phyloP scores from a whole-genome alignment of 371 early-diverging fungal genomes.

The Rhizopus sp. region DNA sequence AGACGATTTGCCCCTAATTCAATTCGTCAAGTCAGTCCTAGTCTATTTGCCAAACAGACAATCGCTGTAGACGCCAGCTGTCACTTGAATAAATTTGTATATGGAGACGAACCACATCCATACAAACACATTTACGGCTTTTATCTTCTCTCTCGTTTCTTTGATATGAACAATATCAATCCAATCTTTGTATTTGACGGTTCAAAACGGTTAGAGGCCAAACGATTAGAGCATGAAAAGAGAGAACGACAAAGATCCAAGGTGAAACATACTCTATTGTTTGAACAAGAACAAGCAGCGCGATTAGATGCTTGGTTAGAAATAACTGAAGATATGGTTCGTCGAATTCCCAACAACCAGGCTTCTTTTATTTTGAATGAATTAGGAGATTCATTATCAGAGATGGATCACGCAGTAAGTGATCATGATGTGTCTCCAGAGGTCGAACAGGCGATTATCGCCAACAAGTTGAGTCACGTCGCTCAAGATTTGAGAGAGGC shows the following conservation, averaged over 20 bases:
- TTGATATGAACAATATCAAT: conserved; percentile 46
- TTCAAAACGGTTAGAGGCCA: conserved; percentile 45
- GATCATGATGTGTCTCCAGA: background rate
- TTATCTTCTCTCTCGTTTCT: conserved; percentile 48
- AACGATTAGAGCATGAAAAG: conserved; percentile 41
- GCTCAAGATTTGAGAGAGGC: conserved; percentile 30
- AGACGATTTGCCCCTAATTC: conserved; percentile 51
- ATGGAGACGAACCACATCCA: conserved; percentile 50
- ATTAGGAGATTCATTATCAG: conserved; percentile 21
- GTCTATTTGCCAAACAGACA: conserved; percentile 35
- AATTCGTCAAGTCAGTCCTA: conserved; percentile 35
- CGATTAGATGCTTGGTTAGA: conserved; percentile 39
- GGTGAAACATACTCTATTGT: conserved; percentile 26
- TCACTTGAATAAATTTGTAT: conserved; percentile 57
- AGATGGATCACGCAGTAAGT: conserved; percentile 5
- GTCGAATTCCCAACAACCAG: conserved; percentile 3
- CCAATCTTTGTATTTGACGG: conserved; percentile 72
- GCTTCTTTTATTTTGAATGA: conserved; percentile 18
- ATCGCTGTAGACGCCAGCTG: conserved; percentile 66
- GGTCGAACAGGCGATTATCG: conserved; percentile 9
- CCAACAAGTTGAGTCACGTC: conserved; percentile 17
- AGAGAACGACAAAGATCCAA: conserved; percentile 40
- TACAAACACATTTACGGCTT: conserved; percentile 58
- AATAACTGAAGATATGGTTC: conserved; percentile 13
- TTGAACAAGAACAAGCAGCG: conserved; percentile 33